A percentile compares a stretch with the other conserved stretches of the same genome.
Conservation (phyloP, 371 early-diverging fungal species). For the Cokeromyces recurvatus region DNA sequence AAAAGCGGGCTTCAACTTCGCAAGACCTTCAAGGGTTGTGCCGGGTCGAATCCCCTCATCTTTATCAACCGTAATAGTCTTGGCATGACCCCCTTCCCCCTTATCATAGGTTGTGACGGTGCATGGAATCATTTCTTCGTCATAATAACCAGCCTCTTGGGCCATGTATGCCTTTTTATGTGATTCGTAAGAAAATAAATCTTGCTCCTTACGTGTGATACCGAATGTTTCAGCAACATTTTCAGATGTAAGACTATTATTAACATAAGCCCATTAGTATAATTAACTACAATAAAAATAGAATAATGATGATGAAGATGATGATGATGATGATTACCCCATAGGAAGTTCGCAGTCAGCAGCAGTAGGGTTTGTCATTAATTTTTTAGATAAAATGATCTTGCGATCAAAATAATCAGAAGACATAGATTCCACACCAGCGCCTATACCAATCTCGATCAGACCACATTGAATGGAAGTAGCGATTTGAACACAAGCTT, state of each 20-base stretch:
- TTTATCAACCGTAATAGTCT: constrained; percentile 16
- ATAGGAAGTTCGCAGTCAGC: constrained; percentile 85
- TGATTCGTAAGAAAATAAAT: constrained; percentile 80
- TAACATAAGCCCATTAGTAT: too few species aligned
- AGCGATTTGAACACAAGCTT: constrained; percentile 90
- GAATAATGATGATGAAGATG: too few species aligned
- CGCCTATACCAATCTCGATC: constrained; percentile 96
- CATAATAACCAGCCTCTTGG: constrained; percentile 87
- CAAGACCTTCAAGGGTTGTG: constrained; percentile 71
- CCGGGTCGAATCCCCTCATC: constrained; percentile 93
- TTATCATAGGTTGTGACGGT: constrained; percentile 71
- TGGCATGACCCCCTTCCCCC: constrained; percentile 55
- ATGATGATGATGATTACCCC: too few species aligned
- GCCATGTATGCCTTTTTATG: constrained; percentile 84
- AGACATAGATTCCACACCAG: constrained; percentile 98
- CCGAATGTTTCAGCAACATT: constrained; percentile 89
- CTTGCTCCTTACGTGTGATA: constrained; percentile 83
- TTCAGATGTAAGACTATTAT: constrained; percentile 83
- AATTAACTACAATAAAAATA: too few species aligned
- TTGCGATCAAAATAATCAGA: constrained; percentile 73
- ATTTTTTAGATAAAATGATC: constrained; percentile 67
- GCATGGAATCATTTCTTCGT: constrained; percentile 92
- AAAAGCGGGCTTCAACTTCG: constrained; percentile 90
- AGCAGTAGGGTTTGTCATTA: constrained; percentile 52
- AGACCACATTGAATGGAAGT: constrained; percentile 85